Conservation (phyloP, 2,329 filamentous ascomycete genomes). For the Neophaeococcomyces mojaviensis region DNA sequence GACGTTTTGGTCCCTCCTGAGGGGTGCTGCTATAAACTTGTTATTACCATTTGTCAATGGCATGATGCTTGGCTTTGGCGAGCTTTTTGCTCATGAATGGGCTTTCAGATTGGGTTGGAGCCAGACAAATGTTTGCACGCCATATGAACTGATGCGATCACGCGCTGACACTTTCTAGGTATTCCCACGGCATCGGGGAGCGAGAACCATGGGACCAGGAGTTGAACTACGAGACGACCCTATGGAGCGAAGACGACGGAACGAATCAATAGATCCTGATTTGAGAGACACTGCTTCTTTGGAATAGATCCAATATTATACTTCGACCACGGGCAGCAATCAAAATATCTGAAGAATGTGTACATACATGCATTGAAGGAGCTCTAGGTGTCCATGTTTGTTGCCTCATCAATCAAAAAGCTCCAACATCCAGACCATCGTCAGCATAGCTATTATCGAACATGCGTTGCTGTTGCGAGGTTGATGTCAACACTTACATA, state of each 20-base stretch:
- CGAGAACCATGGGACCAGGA: conserved; percentile 66
- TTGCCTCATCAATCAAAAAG: too few species aligned
- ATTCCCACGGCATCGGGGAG: conserved; percentile 17
- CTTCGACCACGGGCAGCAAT: background rate
- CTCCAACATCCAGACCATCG: too few species aligned
- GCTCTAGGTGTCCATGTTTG: too few species aligned
- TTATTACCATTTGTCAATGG: conserved; percentile 93
- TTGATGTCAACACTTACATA: too few species aligned
- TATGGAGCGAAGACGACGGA: conserved; percentile 44
- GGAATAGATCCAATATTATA: conserved; percentile 44
- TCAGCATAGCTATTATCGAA: too few species aligned
- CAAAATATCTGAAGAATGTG: background rate
- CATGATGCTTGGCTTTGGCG: conserved; percentile 95
- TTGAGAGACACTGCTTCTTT: conserved; percentile 61
- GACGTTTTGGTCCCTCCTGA: conserved; percentile 74
- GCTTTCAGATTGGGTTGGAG: conserved; percentile 91
- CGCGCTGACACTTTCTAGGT: conserved; percentile 12
- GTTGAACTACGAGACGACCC: conserved; percentile 69
- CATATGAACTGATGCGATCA: conserved; percentile 26
- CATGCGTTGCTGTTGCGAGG: too few species aligned
- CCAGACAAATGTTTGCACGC: conserved; percentile 69
- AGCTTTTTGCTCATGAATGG: conserved; percentile 91
- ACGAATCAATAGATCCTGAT: conserved; percentile 39
- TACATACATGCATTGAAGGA: too few species aligned
- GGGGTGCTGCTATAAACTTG: conserved; percentile 92